Conservation (phyloP, 306 rosid genomes). For the Rosa chinensis region DNA sequence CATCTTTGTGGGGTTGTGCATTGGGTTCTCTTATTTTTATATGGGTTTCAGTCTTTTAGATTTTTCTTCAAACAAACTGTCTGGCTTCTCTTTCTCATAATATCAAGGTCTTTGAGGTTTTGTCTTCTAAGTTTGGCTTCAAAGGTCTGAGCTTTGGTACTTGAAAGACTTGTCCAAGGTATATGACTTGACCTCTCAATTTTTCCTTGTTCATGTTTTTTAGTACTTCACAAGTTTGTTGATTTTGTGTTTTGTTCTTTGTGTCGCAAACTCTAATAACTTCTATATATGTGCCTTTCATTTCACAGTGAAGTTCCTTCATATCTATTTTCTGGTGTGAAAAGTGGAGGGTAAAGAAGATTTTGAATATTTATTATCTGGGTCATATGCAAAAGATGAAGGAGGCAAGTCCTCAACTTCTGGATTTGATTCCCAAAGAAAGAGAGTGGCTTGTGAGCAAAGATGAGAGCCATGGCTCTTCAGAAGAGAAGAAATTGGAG, state of each 20-base stretch:
- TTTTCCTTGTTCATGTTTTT: background rate
- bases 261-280: constrained; percentile 1
- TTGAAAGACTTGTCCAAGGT: constrained; percentile 19
- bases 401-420: constrained; percentile 52
- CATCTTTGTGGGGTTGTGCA: constrained; percentile 33
- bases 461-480: constrained; percentile 33
- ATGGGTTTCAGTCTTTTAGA: constrained; percentile 23
- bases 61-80: constrained; percentile 9
- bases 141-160: constrained; percentile 33
- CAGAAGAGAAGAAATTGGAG: constrained; percentile 72
- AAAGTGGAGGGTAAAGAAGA: background rate
- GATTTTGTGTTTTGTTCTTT: background rate
- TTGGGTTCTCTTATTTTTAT: constrained; percentile 13
- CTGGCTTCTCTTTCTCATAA: no score
- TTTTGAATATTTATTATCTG: constrained; percentile 5
- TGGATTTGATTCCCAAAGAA: constrained; percentile 66
- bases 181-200: background rate
- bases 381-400: constrained; percentile 19
- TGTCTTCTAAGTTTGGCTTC: constrained; percentile 6
- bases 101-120: background rate
- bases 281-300: background rate
- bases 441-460: constrained; percentile 53
- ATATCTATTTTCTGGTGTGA: constrained; percentile 2
- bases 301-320: constrained; percentile 18
- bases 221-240: background rate